Base-by-base conservation (phyloP, 192 early-diverging fungal species). In the Hyaloraphidium curvatum region DNA sequence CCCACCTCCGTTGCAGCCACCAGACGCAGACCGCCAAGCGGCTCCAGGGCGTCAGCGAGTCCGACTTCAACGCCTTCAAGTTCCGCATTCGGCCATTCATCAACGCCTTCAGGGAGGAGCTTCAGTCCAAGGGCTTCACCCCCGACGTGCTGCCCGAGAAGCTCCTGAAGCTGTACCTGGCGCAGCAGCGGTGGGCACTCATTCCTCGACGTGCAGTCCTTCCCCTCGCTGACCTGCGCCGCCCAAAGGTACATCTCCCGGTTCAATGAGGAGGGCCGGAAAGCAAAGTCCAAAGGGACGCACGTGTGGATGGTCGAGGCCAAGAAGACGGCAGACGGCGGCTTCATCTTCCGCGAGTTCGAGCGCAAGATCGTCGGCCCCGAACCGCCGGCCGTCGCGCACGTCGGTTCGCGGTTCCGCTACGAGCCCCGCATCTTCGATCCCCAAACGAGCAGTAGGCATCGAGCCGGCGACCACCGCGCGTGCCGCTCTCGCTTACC, bases 301-400 rank as follows among this genome's bases (percentile, higher is more conserved):
- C 79, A 80, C 50, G 81, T 85, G 29, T 84, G 82, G 82, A 81
- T 83, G 31, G 80, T 86, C 52, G 82, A 85, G 57, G 83, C 82
- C 17, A 79, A 79, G 40, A 83, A 82, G 56, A 78, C 75, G 0
- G 69, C 71, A 16, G 63, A 54, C 21, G 61, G 62, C 19, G 62
- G 73, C 16, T 86, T 82, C 82, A 70, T 77, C 60, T 86, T 86
- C 43, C 67, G 74, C 27, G 82, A 84, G 62, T 82, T 81, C 55
- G 61, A 66, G 33, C 70, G 83, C 40, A 69, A 76, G 41, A 83
- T 86, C 56, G 76, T 73, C 5, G 67, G 74, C n/a, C 50, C 61
- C 7, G 69, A 79, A 21, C 76, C 79, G 63, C 25, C n/a, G 2
- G 69, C 78, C 54, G 67, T 75, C 62, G 79, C 75, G 3, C 60